A percentile compares a stretch with the other conserved stretches of the same genome.
These are phyloP conservation scores for Silene conica DNA, from an alignment of 148 eudicot genomes.

Conservation along the genomic window DNA sequence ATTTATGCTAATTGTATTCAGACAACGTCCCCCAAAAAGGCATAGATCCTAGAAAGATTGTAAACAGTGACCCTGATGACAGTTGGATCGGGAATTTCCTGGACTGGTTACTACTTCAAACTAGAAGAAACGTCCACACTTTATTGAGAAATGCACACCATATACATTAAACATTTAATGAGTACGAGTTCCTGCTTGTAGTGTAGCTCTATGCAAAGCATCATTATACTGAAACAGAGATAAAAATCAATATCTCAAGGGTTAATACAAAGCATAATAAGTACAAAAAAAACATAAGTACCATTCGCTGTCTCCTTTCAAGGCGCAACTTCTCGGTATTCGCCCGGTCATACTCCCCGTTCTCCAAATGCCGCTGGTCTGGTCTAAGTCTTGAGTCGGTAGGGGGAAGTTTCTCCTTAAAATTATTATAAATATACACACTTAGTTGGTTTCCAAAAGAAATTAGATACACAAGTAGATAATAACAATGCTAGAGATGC, in stretches of 20 bases:
- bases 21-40: neutral
- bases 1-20: neutral
- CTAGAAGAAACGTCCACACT: neutral
- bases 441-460: conserved; percentile 37
- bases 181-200: too few species aligned
- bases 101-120: neutral
- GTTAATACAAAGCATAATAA: neutral
- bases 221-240: neutral
- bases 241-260: neutral
- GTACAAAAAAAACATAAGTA: conserved; percentile 24
- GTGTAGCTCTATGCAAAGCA: neutral
- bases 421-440: conserved; percentile 34
- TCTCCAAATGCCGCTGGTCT: conserved; percentile 88
- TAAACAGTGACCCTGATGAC: too few species aligned
- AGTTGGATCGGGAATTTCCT: too few species aligned
- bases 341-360: conserved; percentile 88
- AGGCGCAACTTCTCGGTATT: conserved; percentile 84
- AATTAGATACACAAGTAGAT: conserved; percentile 21
- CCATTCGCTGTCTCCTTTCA: conserved; percentile 85
- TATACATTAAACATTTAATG: neutral
- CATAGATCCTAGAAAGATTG: neutral
- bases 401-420: conserved; percentile 87
- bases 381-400: conserved; percentile 97
- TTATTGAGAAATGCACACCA: neutral
- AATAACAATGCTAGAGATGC: conserved; percentile 15